Evolutionary conservation across 257 asterid genomes (phyloP).

Genomic region (Solanum bulbocastanum): DNA sequence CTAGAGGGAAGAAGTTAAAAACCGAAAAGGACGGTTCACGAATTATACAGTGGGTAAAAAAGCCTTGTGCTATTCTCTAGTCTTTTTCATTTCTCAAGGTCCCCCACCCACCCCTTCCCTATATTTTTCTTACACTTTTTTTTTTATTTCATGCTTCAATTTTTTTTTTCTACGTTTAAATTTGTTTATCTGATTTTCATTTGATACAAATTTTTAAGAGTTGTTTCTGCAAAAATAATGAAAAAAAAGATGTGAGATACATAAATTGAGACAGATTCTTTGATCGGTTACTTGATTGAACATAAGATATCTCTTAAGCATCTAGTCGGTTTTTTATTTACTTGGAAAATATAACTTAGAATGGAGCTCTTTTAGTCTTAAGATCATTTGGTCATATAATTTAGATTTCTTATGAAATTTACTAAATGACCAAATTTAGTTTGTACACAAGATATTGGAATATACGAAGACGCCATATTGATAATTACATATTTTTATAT

Average conservation of each 20-base stretch:
- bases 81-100: neutral
- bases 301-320: too few relatives aligned
- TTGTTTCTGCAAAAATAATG: too few relatives aligned
- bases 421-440: neutral
- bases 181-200: too few relatives aligned
- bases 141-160: neutral
- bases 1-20: neutral
- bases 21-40: neutral
- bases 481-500: too few relatives aligned
- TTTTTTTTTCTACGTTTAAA: neutral
- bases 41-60: neutral
- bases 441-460: too few relatives aligned
- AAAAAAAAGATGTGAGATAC: neutral
- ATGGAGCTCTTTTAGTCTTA: too few relatives aligned
- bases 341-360: too few relatives aligned
- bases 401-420: too few relatives aligned
- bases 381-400: neutral
- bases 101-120: neutral
- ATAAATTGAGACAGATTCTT: neutral
- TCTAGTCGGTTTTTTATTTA: too few relatives aligned
- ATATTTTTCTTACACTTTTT: neutral
- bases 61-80: neutral
- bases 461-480: neutral
- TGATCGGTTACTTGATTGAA: neutral
- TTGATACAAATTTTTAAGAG: too few relatives aligned